Base-by-base conservation (phyloP, 371 early-diverging fungal genomes). In the Rhizomucor miehei region DNA sequence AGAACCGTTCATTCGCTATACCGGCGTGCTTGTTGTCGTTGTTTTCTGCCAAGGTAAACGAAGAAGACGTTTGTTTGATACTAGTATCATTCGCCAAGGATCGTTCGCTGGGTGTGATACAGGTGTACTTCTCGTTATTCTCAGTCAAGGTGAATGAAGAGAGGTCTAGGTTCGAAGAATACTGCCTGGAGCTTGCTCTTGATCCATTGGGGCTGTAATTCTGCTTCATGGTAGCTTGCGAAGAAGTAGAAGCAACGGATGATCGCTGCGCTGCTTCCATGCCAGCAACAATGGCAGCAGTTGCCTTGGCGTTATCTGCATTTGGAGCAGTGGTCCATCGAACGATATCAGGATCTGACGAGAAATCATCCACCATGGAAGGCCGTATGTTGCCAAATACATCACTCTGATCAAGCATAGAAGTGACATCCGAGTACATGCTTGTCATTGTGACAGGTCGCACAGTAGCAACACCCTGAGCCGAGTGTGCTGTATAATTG, bases 331-430 rank as follows among this genome's bases (percentile, higher is more conserved):
- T 61, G 2, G 69, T 72, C 73, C 73, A 72, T 23, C 62, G 66
- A 46, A 50, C 53, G 37, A 73, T 57, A 49, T 69, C 73, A 10
- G 69, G 69, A 39, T 73, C 73, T 17, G 65, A 57, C 6, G 65
- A 58, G 39, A 69, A 60, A 16, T 58, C 70, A 17, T 52, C 58
- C 0, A 58, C 40, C n/a, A 60, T 21, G 8, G 63, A 53, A 16
- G 43, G 48, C 23, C 37, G 48, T 17, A 57, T 38, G 20, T 45
- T 16, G 20, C 43, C 49, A 49, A 59, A 53, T 13, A 51, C 38
- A 37, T 57, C 51, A 16, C 20, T 39, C 10, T 46, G 16, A 25
- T 41, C 48, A 39, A 40, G 40, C 12, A 35, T 40, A 20, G 57
- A 56, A 2, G 61, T 55, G 17, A 25, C 48, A 38, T 63, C 66